phyloP scores from a whole-genome alignment of 1,139 yeast genomes.

The Blastobotrys malaysiensis region DNA sequence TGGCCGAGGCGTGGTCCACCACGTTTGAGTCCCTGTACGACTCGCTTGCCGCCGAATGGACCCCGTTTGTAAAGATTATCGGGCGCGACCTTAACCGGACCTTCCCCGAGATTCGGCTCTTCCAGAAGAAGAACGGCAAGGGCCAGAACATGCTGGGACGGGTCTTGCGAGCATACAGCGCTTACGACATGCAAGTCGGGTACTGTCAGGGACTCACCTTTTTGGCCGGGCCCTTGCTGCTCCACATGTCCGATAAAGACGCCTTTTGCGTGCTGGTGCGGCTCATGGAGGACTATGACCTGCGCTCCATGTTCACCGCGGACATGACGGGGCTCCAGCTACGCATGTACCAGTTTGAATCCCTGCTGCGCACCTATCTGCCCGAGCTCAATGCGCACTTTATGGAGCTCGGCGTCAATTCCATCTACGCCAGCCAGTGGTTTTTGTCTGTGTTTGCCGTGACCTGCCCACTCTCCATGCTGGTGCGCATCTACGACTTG shows the following conservation, averaged over 20 bases:
- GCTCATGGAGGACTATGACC: conserved; percentile 58
- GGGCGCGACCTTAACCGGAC: conserved; percentile 59
- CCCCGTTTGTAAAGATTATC: conserved; percentile 49
- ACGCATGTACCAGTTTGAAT: conserved; percentile 51
- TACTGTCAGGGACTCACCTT: conserved; percentile 69
- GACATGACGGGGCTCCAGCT: conserved; percentile 53
- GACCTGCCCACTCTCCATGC: conserved; percentile 51
- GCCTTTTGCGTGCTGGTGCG: conserved; percentile 52
- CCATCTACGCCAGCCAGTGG: conserved; percentile 50
- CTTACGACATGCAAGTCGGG: conserved; percentile 64
- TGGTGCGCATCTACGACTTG: conserved; percentile 49
- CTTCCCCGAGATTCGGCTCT: conserved; percentile 53
- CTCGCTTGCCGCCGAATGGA: conserved; percentile 39
- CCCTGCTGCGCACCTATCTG: conserved; percentile 40
- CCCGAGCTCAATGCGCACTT: conserved; percentile 46
- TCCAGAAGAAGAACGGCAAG: conserved; percentile 42
- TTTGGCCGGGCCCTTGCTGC: conserved; percentile 56
- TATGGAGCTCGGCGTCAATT: conserved; percentile 30
- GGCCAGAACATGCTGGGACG: conserved; percentile 47
- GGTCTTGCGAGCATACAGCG: conserved; percentile 59
- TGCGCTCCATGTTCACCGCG: conserved; percentile 54
- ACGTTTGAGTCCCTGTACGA: conserved; percentile 37
- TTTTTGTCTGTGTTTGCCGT: conserved; percentile 61
- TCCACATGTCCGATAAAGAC: conserved; percentile 45
- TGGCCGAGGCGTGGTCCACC: conserved; percentile 33